Conservation (phyloP, 1,284 basidiomycete species). For the Pascua guehoae region DNA sequence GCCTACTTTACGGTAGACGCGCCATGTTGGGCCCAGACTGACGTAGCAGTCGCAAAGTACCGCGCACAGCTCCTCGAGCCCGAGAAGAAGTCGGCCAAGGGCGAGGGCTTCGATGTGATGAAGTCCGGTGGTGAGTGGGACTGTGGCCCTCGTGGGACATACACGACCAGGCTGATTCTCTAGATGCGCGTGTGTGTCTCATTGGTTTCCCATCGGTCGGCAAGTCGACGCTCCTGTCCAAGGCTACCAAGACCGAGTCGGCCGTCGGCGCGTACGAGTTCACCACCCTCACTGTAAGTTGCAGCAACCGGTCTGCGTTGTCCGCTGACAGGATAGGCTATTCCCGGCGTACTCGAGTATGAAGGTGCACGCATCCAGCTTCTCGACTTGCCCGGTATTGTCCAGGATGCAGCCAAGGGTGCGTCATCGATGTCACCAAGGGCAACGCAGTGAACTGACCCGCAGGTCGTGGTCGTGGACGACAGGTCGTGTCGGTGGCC, state of each 20-base stretch:
- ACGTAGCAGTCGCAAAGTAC: slow-evolving; percentile 66
- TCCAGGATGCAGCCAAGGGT: slow-evolving; percentile 90
- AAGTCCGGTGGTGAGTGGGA: slow-evolving; percentile 65
- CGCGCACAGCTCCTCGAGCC: slow-evolving; percentile 86
- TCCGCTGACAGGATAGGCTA: slow-evolving; percentile 58
- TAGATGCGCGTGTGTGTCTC: slow-evolving; percentile 83
- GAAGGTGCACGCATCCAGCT: slow-evolving; percentile 90
- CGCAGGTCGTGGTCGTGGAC: slow-evolving; percentile 81
- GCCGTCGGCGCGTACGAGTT: slow-evolving; percentile 93
- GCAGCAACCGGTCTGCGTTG: neutral
- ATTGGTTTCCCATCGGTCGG: slow-evolving; percentile 95
- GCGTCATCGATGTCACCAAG: neutral
- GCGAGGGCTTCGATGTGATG: slow-evolving; percentile 88
- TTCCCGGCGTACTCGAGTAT: slow-evolving; percentile 90
- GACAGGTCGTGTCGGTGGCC: slow-evolving; percentile 88
- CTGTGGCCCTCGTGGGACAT: neutral
- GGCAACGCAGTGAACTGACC: neutral
- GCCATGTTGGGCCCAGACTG: too few species aligned
- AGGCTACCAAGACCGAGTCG: slow-evolving; percentile 85
- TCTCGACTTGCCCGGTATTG: slow-evolving; percentile 94
- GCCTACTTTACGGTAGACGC: slow-evolving; percentile 5
- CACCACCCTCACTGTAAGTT: slow-evolving; percentile 76
- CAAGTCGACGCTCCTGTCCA: slow-evolving; percentile 88
- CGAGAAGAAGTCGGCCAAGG: slow-evolving; percentile 67
- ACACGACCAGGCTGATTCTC: neutral